Evolutionary conservation across 306 rosid genomes (phyloP), one percentile per base, ranked within the genome.

Genomic region (Hippophae tibetana): DNA sequence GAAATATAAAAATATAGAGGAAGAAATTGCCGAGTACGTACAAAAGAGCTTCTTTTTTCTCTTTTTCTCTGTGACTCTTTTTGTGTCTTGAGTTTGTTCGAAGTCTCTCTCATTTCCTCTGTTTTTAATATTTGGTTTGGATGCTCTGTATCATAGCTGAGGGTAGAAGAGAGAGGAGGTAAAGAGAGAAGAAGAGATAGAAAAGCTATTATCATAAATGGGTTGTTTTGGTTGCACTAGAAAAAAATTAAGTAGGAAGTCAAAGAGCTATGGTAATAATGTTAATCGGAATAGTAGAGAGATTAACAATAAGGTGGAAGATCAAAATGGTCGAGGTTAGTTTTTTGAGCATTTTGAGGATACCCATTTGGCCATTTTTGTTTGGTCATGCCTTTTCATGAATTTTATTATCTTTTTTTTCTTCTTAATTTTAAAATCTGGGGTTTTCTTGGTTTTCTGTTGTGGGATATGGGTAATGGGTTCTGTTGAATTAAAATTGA

Each of bases 181-280:
- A 13, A 6, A 9, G 12, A 54, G 11, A 11, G 5, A 31, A 31
- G 38, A 31, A 31, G 38, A 4, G 5, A 31, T 31, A 31, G 4
- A 31, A 31, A 2, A 31, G 38, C 38, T 31, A 31, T 31, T 31
- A 31, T 2, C 52, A 31, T 54, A 52, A 11, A 92, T 92, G 99
- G 82, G 96, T 69, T 92, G 95, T 74, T 87, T 92, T 68, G 10
- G 74, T 51, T 88, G 82, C 69, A 2, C 52, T 11, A 79, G 79
- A 12, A 71, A 31, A 31, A 31, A 79, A 65, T 63, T 89, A 13
- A 70, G 73, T 49, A 62, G 65, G 68, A 67, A 65, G 74, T 63
- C 83, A 7, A 66, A 62, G 27, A 54, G 43, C 6, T 38, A 57
- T 52, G 12, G 60, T 3, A 67, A 27, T 12, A 41, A 66, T 43